Evolutionary conservation across 139 green algal genomes (phyloP).

Genomic region (Pycnococcus provasolii): DNA sequence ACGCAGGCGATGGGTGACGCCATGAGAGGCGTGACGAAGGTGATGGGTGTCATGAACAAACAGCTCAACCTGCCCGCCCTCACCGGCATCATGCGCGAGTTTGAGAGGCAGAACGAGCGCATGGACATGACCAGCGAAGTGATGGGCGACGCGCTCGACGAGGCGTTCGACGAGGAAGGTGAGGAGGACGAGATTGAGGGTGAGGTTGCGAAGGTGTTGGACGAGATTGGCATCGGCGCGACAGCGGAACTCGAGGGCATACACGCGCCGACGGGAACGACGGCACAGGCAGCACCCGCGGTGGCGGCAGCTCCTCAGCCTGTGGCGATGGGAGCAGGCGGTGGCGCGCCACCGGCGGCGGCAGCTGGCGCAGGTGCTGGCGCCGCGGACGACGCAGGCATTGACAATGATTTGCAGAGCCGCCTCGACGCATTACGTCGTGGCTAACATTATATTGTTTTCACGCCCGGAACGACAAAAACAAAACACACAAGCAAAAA

Average conservation of each 20-base stretch:
- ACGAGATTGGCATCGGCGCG: conserved; percentile 30
- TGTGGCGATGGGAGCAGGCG: too few relatives aligned
- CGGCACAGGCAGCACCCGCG: too few relatives aligned
- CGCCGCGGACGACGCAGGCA: conserved; percentile 22
- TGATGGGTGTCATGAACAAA: conserved; percentile 91
- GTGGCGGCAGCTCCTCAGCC: too few relatives aligned
- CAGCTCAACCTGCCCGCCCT: conserved; percentile 80
- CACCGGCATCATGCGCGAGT: conserved; percentile 83
- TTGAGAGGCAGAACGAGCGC: conserved; percentile 91
- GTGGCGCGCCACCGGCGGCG: too few relatives aligned
- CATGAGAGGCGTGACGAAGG: conserved; percentile 91
- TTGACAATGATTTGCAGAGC: conserved; percentile 72
- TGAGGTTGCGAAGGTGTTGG: conserved; percentile 65
- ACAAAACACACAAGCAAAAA: too few relatives aligned
- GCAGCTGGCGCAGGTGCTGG: neutral
- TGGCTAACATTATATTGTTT: conserved; percentile 25
- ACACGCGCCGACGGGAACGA: too few relatives aligned
- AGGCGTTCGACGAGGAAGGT: conserved; percentile 79
- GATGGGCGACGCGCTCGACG: conserved; percentile 91
- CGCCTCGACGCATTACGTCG: conserved; percentile 59
- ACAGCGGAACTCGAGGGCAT: conserved; percentile 16
- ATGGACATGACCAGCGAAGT: conserved; percentile 97
- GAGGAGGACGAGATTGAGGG: conserved; percentile 94
- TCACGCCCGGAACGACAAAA: neutral
- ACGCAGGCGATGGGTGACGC: conserved; percentile 94